phyloP scores from a whole-genome alignment of 495 filamentous ascomycete genomes.

The Peziza echinospora region DNA sequence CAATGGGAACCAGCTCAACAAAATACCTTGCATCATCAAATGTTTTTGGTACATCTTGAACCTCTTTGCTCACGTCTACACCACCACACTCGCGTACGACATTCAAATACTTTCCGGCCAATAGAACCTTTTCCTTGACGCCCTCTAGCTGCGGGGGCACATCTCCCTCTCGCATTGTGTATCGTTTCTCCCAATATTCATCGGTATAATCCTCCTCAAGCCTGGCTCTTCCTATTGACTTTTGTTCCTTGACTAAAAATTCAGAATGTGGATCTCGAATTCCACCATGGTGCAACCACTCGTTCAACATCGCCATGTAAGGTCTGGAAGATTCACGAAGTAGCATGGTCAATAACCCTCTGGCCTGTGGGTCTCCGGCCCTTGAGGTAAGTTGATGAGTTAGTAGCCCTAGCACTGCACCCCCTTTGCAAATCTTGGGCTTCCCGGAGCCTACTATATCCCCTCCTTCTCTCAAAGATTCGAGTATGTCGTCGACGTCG shows the following conservation, averaged over 20 bases:
- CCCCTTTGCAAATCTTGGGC: constrained; percentile 87
- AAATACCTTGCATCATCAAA: constrained; percentile 48
- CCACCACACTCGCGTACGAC: constrained; percentile 93
- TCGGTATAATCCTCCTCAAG: constrained; percentile 93
- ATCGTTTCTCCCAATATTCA: constrained; percentile 96
- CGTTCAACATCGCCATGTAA: constrained; percentile 96
- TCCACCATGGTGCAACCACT: constrained; percentile 90
- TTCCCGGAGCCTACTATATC: constrained; percentile 49
- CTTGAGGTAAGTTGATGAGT: constrained; percentile 66
- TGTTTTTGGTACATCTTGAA: constrained; percentile 68
- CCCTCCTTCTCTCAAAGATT: constrained; percentile 55
- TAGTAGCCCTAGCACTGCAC: constrained; percentile 64
- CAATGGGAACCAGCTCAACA: background rate
- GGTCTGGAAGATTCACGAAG: constrained; percentile 75
- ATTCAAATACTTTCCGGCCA: constrained; percentile 94
- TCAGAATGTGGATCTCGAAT: constrained; percentile 89
- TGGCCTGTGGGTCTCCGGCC: constrained; percentile 79
- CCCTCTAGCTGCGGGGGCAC: constrained; percentile 81
- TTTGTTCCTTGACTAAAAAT: constrained; percentile 87
- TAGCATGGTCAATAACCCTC: constrained; percentile 53
- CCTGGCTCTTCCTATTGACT: constrained; percentile 75
- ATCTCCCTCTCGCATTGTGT: constrained; percentile 76
- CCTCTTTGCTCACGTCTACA: constrained; percentile 76
- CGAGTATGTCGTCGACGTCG: constrained; percentile 73
- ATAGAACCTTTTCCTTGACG: constrained; percentile 79